phyloP scores from a whole-genome alignment of 352 stramenopile species.

The Pythium monospermum region DNA sequence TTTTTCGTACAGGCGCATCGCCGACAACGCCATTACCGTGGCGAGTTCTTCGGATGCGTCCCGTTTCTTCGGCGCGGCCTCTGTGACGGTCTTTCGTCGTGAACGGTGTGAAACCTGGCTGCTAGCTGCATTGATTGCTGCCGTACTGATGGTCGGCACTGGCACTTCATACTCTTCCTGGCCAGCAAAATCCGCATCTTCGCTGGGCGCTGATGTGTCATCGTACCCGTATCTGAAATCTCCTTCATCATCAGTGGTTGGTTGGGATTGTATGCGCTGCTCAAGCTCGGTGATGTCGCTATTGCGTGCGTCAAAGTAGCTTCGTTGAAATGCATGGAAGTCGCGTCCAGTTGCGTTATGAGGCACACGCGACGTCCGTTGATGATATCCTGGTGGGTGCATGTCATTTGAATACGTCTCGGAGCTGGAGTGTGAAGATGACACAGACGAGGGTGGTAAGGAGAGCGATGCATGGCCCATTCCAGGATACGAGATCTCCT shows the following conservation, averaged over 20 bases:
- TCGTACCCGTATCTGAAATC: slow-evolving; percentile 25
- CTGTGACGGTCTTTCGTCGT: neutral
- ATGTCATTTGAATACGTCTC: too few species aligned
- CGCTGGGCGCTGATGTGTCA: slow-evolving; percentile 8
- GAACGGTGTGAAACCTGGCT: neutral
- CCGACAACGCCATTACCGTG: slow-evolving; percentile 61
- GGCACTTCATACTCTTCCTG: slow-evolving; percentile 23
- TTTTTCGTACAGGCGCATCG: slow-evolving; percentile 75
- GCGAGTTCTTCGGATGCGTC: slow-evolving; percentile 26
- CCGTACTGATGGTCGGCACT: neutral
- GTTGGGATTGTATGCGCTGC: slow-evolving; percentile 9
- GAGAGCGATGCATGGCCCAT: neutral
- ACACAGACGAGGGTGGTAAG: neutral
- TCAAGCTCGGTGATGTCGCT: slow-evolving; percentile 22
- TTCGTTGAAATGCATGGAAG: slow-evolving; percentile 17
- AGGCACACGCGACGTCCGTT: neutral
- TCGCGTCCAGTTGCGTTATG: slow-evolving; percentile 3
- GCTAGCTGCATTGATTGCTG: too few species aligned
- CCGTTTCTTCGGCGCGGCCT: slow-evolving; percentile 8
- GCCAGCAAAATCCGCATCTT: slow-evolving; percentile 9
- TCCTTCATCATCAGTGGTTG: slow-evolving; percentile 13
- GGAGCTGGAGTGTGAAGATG: too few species aligned
- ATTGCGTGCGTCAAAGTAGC: slow-evolving; percentile 25
- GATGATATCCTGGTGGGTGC: too few species aligned
- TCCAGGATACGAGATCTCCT: neutral